Evolutionary conservation across 495 filamentous ascomycete species (phyloP).

Genomic region (Lepidopterella palustris): DNA sequence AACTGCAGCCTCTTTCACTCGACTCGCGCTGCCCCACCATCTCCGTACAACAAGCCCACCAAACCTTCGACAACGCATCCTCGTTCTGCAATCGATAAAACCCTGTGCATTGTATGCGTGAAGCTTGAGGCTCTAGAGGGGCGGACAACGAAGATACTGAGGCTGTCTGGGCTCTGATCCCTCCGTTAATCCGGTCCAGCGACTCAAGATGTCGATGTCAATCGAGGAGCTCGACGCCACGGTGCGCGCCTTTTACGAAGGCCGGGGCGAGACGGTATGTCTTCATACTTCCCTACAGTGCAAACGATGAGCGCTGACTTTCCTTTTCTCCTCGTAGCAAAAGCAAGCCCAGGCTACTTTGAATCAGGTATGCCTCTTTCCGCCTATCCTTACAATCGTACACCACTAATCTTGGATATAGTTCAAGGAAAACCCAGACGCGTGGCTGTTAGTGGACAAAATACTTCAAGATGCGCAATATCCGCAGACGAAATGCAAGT

Average conservation of each 20-base stretch:
- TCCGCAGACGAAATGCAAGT: conserved; percentile 91
- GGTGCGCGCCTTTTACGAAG: conserved; percentile 94
- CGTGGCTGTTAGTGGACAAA: conserved; percentile 94
- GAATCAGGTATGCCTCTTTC: conserved; percentile 67
- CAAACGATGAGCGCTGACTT: conserved; percentile 9
- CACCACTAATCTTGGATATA: conserved; percentile 40
- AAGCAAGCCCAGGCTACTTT: conserved; percentile 90
- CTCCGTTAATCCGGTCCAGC: conserved; percentile 4
- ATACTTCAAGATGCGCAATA: conserved; percentile 86
- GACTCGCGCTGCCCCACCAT: conserved; percentile 1
- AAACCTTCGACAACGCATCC: not conserved
- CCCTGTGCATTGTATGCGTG: not conserved
- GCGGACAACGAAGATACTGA: conserved; percentile 5
- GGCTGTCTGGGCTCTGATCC: conserved; percentile 20
- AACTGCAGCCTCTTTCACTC: conserved; percentile 1
- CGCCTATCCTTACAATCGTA: not conserved
- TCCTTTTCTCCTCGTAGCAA: conserved; percentile 55
- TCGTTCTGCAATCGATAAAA: not conserved
- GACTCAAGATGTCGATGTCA: conserved; percentile 54
- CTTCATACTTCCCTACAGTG: not conserved
- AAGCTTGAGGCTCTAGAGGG: conserved; percentile 2
- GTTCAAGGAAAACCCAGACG: conserved; percentile 98
- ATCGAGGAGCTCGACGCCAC: conserved; percentile 93
- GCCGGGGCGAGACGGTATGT: conserved; percentile 81
- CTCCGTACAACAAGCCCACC: not conserved